Evolutionary conservation across 352 stramenopile genomes (phyloP).

Genomic region (Pythium scleroteichum): DNA sequence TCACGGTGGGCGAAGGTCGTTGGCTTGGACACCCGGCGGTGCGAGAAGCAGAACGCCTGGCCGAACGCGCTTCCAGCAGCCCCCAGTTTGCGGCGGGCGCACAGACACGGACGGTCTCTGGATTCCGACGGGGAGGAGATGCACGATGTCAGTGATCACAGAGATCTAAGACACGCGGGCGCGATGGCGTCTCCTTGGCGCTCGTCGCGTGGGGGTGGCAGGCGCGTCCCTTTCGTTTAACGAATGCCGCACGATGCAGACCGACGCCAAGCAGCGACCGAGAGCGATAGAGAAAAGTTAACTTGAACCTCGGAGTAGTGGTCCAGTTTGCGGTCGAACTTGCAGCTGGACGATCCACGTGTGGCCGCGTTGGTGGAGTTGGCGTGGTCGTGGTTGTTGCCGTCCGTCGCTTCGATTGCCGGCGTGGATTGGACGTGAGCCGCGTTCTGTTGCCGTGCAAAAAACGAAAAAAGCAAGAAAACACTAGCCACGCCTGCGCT

Average conservation of each 20-base stretch:
- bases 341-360: constrained; percentile 1
- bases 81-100: constrained; percentile 15
- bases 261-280: no score
- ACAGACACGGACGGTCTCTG: constrained; percentile 14
- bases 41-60: constrained; percentile 22
- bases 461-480: constrained; percentile 5
- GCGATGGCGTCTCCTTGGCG: constrained; percentile 2
- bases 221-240: constrained; percentile 17
- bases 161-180: constrained; percentile 5
- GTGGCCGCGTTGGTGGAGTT: neutral
- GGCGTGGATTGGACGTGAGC: constrained; percentile 8
- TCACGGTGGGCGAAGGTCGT: no score
- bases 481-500: neutral
- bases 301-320: constrained; percentile 24
- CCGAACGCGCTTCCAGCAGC: constrained; percentile 11
- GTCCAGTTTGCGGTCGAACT: constrained; percentile 5
- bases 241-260: no score
- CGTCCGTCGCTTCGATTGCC: constrained; percentile 10
- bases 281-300: constrained; percentile 8
- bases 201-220: constrained; percentile 2
- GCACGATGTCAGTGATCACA: constrained; percentile 1
- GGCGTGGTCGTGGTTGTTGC: constrained; percentile 14
- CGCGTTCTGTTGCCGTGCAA: constrained; percentile 17
- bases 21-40: neutral
- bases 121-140: constrained; percentile 5